Conservation (phyloP, 2,329 filamentous ascomycete genomes). For the Pestalotiopsis sp. region DNA sequence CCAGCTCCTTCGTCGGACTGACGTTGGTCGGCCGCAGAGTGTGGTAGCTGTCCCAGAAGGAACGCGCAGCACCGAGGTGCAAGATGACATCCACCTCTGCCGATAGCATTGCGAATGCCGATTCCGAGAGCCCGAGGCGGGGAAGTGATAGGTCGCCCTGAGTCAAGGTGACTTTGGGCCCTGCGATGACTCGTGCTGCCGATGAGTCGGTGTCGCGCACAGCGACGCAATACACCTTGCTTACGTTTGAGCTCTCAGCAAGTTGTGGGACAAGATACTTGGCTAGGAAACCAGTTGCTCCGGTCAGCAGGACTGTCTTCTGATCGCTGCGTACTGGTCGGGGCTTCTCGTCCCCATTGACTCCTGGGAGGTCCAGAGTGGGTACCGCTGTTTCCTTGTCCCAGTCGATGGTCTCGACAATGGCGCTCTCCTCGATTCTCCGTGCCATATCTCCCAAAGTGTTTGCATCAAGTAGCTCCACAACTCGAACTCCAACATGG, state of each 20-base stretch:
- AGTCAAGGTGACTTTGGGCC: slow-evolving; percentile 34
- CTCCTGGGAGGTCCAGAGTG: not conserved
- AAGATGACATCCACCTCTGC: slow-evolving; percentile 48
- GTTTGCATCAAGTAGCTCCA: slow-evolving; percentile 38
- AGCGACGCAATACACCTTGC: slow-evolving; percentile 46
- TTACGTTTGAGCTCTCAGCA: slow-evolving; percentile 29
- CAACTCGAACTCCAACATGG: slow-evolving; percentile 31
- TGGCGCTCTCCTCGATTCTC: slow-evolving; percentile 1
- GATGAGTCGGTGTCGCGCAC: slow-evolving; percentile 23
- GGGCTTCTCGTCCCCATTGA: too few relatives aligned
- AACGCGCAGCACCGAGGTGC: slow-evolving; percentile 44
- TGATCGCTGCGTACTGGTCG: not conserved
- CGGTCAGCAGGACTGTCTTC: slow-evolving; percentile 36
- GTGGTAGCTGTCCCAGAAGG: slow-evolving; percentile 34
- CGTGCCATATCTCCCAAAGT: slow-evolving; percentile 42
- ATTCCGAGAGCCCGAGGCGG: slow-evolving; percentile 39
- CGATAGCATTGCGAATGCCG: slow-evolving; percentile 30
- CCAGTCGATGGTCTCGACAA: slow-evolving; percentile 37
- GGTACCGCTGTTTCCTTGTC: slow-evolving; percentile 33
- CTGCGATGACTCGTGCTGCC: not conserved
- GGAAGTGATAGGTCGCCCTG: slow-evolving; percentile 38
- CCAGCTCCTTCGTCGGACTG: slow-evolving; percentile 30
- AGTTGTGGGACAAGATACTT: slow-evolving; percentile 39
- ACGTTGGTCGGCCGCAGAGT: slow-evolving; percentile 32
- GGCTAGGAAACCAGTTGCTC: slow-evolving; percentile 43